Base-by-base conservation (phyloP, 2,329 filamentous ascomycete genomes). In the Fusarium dimerum region DNA sequence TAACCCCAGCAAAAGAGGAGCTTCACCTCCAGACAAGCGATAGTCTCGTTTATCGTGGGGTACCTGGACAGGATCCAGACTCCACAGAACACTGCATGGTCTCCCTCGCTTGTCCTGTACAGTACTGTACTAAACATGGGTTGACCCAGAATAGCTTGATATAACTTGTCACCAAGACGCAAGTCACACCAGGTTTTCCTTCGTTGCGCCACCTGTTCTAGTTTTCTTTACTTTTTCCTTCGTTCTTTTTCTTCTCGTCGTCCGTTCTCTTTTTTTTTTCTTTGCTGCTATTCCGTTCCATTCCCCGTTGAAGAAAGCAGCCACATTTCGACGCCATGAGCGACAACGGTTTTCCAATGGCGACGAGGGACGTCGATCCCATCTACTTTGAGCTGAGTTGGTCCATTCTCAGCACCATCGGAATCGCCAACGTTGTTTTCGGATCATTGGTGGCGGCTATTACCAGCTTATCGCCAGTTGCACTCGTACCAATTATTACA, bases 401-500 rank as follows among this genome's bases (percentile, higher is more conserved):
- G 74, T 69, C 73, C 17, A 75, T 77, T 30, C 69, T 78, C 50
- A 77, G 73, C 62, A 73, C 71, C 43, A 71, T 77, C 54, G 73
- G 76, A 30, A 57, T 74, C n/a, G 62, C 67, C 17, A 75, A 73
- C 51, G 62, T 73, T 26, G 54, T 76, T 30, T 71, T 76, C 40
- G 71, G 73, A 2, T 50, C 71, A 20, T 61, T 74, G 50, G 66
- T 76, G 13, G 60, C 69, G 36, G 73, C 70, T 9, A 75, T 77
- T 51, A 74, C 72, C 8, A 65, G 63, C n/a, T 66, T 73, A 36
- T 71, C 72, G 0, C 68, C 67, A 5, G 67, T 76, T 26, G 63
- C 71, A 1, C 52, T 70, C 29, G 71, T 77, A n/a, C 75, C 75
- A 0, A 68, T 77, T 40, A 50, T 75, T 16, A 69, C 69, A 0